Conservation (phyloP, 108 stramenopile genomes). For the Chaetoceros tenuissimus region DNA sequence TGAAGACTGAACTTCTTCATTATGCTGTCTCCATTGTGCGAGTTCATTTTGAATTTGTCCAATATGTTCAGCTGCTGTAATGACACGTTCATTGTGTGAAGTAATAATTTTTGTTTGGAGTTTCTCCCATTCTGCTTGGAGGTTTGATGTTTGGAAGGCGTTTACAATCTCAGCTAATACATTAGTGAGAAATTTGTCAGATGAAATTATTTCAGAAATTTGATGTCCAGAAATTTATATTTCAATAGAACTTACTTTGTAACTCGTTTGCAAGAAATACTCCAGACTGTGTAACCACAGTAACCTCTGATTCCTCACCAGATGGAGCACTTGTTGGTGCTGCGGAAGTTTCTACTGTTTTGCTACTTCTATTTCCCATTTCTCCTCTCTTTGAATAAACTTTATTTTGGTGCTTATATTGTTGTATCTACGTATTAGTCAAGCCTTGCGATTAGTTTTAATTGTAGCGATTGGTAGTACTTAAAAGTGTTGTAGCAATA, state of each 20-base stretch:
- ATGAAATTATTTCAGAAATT: background rate
- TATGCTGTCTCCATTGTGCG: background rate
- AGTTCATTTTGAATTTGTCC: background rate
- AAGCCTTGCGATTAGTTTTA: background rate
- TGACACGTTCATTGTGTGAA: background rate
- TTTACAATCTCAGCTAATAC: background rate
- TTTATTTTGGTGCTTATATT: too few relatives aligned
- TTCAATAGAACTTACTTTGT: background rate
- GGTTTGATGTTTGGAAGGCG: background rate
- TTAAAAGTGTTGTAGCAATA: background rate
- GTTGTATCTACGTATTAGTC: background rate
- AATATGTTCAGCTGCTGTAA: background rate
- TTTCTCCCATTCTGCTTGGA: background rate
- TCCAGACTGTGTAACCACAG: background rate
- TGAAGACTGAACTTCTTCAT: background rate
- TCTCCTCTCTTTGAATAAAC: too few relatives aligned
- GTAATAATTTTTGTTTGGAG: background rate
- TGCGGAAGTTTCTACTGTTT: background rate
- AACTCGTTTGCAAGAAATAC: background rate
- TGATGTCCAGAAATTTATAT: background rate
- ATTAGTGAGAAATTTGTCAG: background rate
- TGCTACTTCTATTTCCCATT: background rate
- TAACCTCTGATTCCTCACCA: background rate
- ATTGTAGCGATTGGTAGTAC: background rate
- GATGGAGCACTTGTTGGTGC: background rate